Conservation (phyloP, 2,329 filamentous ascomycete genomes). For the Tolypocladium nubicola region DNA sequence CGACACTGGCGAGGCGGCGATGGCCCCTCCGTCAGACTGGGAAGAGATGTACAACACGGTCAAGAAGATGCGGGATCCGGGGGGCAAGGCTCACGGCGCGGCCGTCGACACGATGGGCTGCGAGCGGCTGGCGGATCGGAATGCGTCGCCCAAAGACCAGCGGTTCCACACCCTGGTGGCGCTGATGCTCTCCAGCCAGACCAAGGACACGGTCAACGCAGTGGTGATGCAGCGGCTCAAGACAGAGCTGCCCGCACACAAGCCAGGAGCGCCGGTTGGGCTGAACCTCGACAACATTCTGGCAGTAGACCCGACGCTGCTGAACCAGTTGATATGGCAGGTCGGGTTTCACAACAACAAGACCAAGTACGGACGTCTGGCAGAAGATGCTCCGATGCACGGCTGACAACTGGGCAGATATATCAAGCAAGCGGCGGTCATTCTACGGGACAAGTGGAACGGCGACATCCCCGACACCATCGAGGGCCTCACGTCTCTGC, state of each 20-base stretch:
- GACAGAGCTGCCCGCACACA: slow-evolving; percentile 52
- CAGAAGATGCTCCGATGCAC: background rate
- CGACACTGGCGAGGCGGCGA: slow-evolving; percentile 25
- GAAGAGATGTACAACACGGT: slow-evolving; percentile 69
- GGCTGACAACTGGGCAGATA: slow-evolving; percentile 23
- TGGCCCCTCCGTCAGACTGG: slow-evolving; percentile 68
- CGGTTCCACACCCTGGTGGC: slow-evolving; percentile 81
- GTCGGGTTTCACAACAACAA: slow-evolving; percentile 96
- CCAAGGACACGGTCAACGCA: slow-evolving; percentile 84
- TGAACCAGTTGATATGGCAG: slow-evolving; percentile 67
- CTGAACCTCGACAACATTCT: slow-evolving; percentile 72
- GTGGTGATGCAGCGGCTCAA: slow-evolving; percentile 73
- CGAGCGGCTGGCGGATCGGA: slow-evolving; percentile 55
- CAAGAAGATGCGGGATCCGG: slow-evolving; percentile 59
- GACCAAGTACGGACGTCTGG: slow-evolving; percentile 42
- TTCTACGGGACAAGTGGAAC: slow-evolving; percentile 58
- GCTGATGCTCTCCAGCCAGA: slow-evolving; percentile 86
- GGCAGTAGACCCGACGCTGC: slow-evolving; percentile 50
- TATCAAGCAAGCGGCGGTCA: slow-evolving; percentile 63
- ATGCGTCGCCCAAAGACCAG: slow-evolving; percentile 41
- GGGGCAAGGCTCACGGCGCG: slow-evolving; percentile 53
- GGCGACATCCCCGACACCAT: slow-evolving; percentile 75
- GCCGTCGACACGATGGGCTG: slow-evolving; percentile 98
- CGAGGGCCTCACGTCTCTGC: slow-evolving; percentile 63
- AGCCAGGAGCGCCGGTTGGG: slow-evolving; percentile 32